phyloP scores from a whole-genome alignment of 331 rosid genomes.

The Erythrophleum ivorense region DNA sequence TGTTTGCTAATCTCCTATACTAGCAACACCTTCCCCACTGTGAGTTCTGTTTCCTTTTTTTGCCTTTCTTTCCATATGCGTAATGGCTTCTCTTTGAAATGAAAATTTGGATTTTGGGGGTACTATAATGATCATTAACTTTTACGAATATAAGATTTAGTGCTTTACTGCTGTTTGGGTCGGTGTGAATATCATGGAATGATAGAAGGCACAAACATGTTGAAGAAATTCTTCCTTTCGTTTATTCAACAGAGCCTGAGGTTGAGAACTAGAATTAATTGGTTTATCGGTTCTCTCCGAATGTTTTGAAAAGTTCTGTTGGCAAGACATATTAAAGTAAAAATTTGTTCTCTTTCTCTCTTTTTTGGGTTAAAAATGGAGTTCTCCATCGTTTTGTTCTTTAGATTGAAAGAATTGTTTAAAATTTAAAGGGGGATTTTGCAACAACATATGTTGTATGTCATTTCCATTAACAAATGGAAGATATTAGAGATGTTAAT shows the following conservation, averaged over 20 bases:
- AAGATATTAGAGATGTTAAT: slow-evolving; percentile 1
- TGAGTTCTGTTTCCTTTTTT: slow-evolving; percentile 42
- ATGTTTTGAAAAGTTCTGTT: slow-evolving; percentile 11
- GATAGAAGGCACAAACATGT: not conserved
- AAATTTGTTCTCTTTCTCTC: not conserved
- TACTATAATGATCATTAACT: not conserved
- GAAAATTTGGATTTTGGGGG: slow-evolving; percentile 8
- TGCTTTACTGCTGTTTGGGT: not conserved
- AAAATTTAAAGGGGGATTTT: not conserved
- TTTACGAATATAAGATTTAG: not conserved
- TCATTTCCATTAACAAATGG: slow-evolving; percentile 6
- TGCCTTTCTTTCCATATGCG: not conserved
- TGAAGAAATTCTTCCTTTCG: slow-evolving; percentile 5
- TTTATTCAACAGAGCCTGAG: not conserved
- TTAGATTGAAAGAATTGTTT: not conserved
- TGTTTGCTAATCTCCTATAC: slow-evolving; percentile 98
- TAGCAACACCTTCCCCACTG: slow-evolving; percentile 99
- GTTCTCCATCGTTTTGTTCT: not conserved
- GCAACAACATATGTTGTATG: not conserved
- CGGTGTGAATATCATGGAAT: not conserved
- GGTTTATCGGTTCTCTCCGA: not conserved
- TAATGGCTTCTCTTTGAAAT: not conserved
- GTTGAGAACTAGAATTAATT: slow-evolving; percentile 22
- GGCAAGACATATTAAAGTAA: not conserved
- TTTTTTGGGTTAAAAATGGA: slow-evolving; percentile 1